Percentiles rank a stretch among this genome's conserved stretches.
Evolutionary conservation across 352 stramenopile species (phyloP).

Genomic region (Globisporangium irregulare): DNA sequence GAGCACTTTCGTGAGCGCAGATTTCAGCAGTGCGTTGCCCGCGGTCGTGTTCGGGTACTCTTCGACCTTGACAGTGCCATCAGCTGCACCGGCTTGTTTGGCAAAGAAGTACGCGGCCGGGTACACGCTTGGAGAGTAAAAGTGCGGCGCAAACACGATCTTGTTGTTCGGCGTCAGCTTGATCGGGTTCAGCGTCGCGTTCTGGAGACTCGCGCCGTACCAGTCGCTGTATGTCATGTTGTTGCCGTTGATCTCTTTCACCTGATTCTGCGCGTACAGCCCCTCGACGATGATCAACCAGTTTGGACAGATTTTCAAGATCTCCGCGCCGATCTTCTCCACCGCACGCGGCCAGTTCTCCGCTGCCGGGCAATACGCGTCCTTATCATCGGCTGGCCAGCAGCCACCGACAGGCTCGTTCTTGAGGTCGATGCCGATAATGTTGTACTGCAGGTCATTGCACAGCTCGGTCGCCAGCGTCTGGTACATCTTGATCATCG

Average conservation of each 20-base stretch:
- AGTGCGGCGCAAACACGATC: constrained; percentile 78
- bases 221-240: constrained; percentile 80
- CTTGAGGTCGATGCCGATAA: constrained; percentile 82
- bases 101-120: constrained; percentile 74
- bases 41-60: constrained; percentile 67
- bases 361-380: constrained; percentile 46
- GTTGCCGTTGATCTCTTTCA: constrained; percentile 44
- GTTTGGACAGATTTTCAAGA: constrained; percentile 67
- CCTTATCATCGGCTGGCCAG: constrained; percentile 57
- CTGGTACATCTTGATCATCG: constrained; percentile 72
- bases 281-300: constrained; percentile 79
- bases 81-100: constrained; percentile 39
- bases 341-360: constrained; percentile 76
- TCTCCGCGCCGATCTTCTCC: constrained; percentile 56
- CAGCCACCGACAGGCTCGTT: constrained; percentile 75
- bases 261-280: constrained; percentile 42
- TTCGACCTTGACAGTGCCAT: constrained; percentile 34
- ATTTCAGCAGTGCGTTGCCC: constrained; percentile 54
- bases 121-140: constrained; percentile 80
- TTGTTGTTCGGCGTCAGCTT: constrained; percentile 56
- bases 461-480: constrained; percentile 65
- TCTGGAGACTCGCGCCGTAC: constrained; percentile 81
- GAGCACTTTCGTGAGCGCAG: constrained; percentile 53
- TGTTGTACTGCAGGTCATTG: constrained; percentile 80
- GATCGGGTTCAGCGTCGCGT: constrained; percentile 69